Conservation (phyloP, 768 basidiomycete species). For the Leccinum uliginosum region DNA sequence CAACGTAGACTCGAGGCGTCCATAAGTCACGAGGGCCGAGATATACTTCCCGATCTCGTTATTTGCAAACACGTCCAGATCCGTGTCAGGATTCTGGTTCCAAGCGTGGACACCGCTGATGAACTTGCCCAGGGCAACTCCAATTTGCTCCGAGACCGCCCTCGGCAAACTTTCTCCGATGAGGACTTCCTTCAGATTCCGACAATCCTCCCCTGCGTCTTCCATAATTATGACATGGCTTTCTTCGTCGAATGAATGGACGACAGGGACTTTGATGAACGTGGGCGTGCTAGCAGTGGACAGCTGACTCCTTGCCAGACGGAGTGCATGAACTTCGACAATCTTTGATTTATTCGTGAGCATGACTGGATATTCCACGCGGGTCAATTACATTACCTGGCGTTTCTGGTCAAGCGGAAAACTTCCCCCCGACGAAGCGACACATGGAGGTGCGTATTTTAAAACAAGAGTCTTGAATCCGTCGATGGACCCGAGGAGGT, state of each 20-base stretch:
- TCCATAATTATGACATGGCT: conserved; percentile 57
- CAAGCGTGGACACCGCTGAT: conserved; percentile 49
- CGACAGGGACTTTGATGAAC: conserved; percentile 44
- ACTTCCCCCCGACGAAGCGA: conserved; percentile 21
- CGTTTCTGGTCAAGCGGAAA: conserved; percentile 41
- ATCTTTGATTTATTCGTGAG: conserved; percentile 34
- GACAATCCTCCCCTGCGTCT: conserved; percentile 43
- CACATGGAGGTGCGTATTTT: conserved; percentile 53
- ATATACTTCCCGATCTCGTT: conserved; percentile 40
- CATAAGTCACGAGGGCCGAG: conserved; percentile 41
- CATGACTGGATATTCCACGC: not conserved
- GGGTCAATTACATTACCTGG: conserved; percentile 42
- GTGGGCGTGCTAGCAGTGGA: conserved; percentile 29
- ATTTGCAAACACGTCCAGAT: conserved; percentile 36
- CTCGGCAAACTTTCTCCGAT: conserved; percentile 30
- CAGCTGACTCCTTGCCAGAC: conserved; percentile 34
- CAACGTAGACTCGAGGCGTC: conserved; percentile 39
- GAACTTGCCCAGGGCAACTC: conserved; percentile 51
- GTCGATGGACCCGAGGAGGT: conserved; percentile 36
- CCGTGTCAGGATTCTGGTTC: conserved; percentile 30
- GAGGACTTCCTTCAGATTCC: conserved; percentile 40
- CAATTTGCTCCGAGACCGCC: conserved; percentile 40
- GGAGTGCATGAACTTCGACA: conserved; percentile 47
- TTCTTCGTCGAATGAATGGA: conserved; percentile 47
- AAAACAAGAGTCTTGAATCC: conserved; percentile 47